Evolutionary conservation across 2,329 filamentous ascomycete genomes (phyloP), one percentile per base, ranked within the genome.

Genomic region (Epichloe amarillans): DNA sequence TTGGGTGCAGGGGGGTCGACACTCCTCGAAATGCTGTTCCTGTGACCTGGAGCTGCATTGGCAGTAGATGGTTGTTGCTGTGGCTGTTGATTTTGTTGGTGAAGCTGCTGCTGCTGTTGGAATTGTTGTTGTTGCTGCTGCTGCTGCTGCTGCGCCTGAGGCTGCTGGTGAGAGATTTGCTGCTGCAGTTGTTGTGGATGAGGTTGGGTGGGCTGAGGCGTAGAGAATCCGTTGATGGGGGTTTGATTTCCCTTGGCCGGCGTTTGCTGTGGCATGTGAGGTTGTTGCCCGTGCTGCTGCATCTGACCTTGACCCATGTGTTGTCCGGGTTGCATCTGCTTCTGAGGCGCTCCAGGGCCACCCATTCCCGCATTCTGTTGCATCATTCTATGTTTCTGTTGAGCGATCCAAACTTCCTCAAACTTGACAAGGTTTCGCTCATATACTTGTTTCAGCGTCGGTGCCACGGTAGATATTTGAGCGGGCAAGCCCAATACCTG

Each of bases 341-440:
- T 70, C 1, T 66, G 64, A 1, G 63, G 60, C 1, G 51, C 47
- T 41, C 55, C 56, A 23, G 49, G 56, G 19, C 38, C 49, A 17
- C 41, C 50, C 55, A 56, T 53, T 35, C 39, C 47, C n/a, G 47
- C 41, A 40, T 52, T 51, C 54, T 80, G 75, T 49, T 74, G 69
- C 62, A 76, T 73, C 58, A 74, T 73, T 42, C 73, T 70, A 26
- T 71, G 72, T 56, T 72, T 73, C 54, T 80, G 79, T 57, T 78
- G 76, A 36, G 73, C 70, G 37, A 76, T 62, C 71, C 77, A 85
- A 2, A 76, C 77, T 53, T 83, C 79, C 63, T 96, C 90, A 56
- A 95, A 96, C 35, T 82, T 77, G 26, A 77, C 69, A 5, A 96
- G 69, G 57, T 90, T 89, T 37, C 79, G 75, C 59, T 89, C 83